These are phyloP conservation scores for Benincasa hispida DNA, from an alignment of 306 rosid species.

Conservation along the genomic window DNA sequence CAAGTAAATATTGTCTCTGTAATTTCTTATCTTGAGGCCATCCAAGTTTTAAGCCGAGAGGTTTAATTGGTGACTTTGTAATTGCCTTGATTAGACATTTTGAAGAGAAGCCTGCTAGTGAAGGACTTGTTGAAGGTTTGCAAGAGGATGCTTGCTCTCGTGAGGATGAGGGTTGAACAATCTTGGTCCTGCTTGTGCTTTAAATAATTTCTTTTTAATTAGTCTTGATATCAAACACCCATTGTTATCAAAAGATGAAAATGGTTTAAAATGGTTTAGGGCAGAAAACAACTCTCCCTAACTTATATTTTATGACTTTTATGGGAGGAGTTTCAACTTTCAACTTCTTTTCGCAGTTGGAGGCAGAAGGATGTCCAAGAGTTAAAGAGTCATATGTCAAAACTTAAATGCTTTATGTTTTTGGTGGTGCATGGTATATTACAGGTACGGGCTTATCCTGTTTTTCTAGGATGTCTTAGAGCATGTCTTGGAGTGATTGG, in stretches of 20 bases:
- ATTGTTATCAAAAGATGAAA: not conserved
- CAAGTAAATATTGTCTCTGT: too few relatives aligned
- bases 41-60: not conserved
- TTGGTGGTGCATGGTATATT: constrained; percentile 3
- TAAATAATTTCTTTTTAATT: not conserved
- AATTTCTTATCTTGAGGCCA: not conserved
- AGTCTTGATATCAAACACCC: not conserved
- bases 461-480: constrained; percentile 1
- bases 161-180: not conserved
- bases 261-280: not conserved
- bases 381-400: constrained; percentile 22
- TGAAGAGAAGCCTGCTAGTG: not conserved
- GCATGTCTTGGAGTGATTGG: too few relatives aligned
- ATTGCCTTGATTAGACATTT: not conserved
- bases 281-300: not conserved
- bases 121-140: not conserved
- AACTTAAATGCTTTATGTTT: constrained; percentile 23
- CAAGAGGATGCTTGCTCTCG: not conserved
- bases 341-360: constrained; percentile 22
- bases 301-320: not conserved
- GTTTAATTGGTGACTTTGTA: not conserved
- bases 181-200: not conserved
- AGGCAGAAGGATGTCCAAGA: constrained; percentile 29
- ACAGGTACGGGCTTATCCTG: constrained; percentile 11
- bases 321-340: constrained; percentile 7